phyloP scores from a whole-genome alignment of 176 grass and related monocot species.

The Hordeum marinum region DNA sequence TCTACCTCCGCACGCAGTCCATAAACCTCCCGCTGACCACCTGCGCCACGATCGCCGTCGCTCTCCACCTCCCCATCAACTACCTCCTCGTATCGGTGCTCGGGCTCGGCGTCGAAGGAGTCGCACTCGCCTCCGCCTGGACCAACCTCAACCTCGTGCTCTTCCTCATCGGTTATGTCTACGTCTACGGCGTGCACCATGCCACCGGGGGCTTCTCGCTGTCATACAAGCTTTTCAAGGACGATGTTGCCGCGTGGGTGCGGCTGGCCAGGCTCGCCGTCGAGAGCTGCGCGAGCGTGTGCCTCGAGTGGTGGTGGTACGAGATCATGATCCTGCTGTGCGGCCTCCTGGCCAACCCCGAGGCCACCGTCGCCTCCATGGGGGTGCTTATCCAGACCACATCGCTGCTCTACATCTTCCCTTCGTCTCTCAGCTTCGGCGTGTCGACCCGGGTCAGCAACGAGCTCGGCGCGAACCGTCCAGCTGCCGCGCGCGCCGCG shows the following conservation, averaged over 20 bases:
- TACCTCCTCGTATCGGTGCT: constrained; percentile 66
- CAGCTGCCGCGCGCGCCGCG: constrained; percentile 39
- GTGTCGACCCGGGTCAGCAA: constrained; percentile 89
- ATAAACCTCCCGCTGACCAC: constrained; percentile 75
- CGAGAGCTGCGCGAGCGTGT: constrained; percentile 75
- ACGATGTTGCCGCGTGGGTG: constrained; percentile 43
- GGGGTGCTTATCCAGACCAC: constrained; percentile 91
- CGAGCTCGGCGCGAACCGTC: constrained; percentile 80
- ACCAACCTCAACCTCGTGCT: constrained; percentile 85
- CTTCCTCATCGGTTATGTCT: constrained; percentile 62
- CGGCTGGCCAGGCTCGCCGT: constrained; percentile 48
- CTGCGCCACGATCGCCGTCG: constrained; percentile 60
- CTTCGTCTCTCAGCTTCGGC: constrained; percentile 96
- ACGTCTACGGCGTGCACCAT: constrained; percentile 59
- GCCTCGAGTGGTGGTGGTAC: constrained; percentile 99
- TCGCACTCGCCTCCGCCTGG: constrained; percentile 65
- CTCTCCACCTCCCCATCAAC: constrained; percentile 72
- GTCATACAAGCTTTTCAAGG: constrained; percentile 47
- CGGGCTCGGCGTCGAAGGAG: constrained; percentile 58
- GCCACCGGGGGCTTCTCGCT: constrained; percentile 61
- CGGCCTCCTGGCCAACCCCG: constrained; percentile 62
- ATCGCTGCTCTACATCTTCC: constrained; percentile 93
- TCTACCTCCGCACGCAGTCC: constrained; percentile 88
- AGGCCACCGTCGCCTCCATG: constrained; percentile 84
- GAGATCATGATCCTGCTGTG: constrained; percentile 98